Conservation (phyloP, 352 stramenopile species). For the Blastocystis sp. region DNA sequence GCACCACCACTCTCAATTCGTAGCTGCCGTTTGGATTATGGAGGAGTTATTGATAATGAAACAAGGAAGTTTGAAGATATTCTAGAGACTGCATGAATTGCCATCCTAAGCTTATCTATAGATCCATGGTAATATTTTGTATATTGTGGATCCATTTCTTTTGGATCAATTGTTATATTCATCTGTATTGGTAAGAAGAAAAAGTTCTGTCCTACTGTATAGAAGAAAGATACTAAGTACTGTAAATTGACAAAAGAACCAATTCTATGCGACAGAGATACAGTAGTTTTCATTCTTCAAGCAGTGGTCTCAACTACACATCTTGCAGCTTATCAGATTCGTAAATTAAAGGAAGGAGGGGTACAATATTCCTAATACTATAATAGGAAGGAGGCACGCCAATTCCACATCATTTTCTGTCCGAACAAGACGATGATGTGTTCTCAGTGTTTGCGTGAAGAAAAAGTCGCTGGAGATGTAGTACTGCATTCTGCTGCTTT, state of each 20-base stretch:
- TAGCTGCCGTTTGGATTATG: background rate
- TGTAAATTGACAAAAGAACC: background rate
- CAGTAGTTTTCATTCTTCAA: background rate
- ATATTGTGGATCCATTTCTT: background rate
- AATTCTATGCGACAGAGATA: background rate
- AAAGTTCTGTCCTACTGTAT: background rate
- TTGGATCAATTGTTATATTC: background rate
- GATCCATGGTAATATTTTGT: background rate
- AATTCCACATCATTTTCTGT: slow-evolving; percentile 24
- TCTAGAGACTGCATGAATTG: background rate
- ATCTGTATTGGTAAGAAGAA: background rate
- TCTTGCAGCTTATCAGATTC: slow-evolving; percentile 21
- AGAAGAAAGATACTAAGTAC: background rate
- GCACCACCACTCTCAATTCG: slow-evolving; percentile 27
- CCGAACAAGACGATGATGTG: slow-evolving; percentile 9
- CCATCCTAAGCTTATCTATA: background rate
- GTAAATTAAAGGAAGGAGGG: background rate
- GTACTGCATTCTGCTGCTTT: background rate
- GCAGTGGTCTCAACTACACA: background rate
- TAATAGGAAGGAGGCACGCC: background rate
- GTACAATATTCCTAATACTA: background rate
- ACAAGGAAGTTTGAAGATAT: background rate
- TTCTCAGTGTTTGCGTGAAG: slow-evolving; percentile 10
- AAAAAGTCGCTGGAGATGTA: slow-evolving; percentile 1
- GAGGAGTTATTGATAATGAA: background rate